These are phyloP conservation scores for Carex littledalei DNA, from an alignment of 176 grass and related monocot genomes.

Conservation along the genomic window DNA sequence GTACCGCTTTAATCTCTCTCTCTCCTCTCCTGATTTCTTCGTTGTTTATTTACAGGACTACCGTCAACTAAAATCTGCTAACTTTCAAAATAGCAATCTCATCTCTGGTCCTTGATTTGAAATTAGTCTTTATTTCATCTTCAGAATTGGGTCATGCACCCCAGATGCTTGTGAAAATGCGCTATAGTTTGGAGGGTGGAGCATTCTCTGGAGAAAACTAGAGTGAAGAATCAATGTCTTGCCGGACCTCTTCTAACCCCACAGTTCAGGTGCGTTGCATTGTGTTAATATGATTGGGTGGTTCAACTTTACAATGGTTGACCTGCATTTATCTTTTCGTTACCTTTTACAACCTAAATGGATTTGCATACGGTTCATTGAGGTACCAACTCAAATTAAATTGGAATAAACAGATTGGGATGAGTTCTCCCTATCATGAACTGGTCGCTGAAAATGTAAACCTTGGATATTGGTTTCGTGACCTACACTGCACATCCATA, in stretches of 20 bases:
- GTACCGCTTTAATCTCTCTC: neutral
- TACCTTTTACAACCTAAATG: neutral
- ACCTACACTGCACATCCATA: too few species aligned
- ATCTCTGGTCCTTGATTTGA: neutral
- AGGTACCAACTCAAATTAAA: neutral
- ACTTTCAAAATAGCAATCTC: neutral
- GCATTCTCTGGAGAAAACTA: neutral
- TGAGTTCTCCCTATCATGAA: too few species aligned
- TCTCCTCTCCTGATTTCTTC: too few species aligned
- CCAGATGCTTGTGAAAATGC: neutral
- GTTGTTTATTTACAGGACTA: too few species aligned
- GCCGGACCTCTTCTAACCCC: neutral
- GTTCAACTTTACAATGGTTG: neutral
- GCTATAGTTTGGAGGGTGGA: neutral
- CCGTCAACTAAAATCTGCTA: too few species aligned
- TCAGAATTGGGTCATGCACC: neutral
- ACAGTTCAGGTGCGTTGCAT: neutral
- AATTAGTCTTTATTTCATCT: neutral
- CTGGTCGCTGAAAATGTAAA: too few species aligned
- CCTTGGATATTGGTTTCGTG: too few species aligned
- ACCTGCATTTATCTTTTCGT: neutral
- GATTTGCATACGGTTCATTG: neutral
- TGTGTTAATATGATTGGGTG: neutral
- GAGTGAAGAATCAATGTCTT: neutral
- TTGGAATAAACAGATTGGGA: neutral